Conservation (phyloP, 2,329 filamentous ascomycete genomes). For the Diaporthe amygdali region DNA sequence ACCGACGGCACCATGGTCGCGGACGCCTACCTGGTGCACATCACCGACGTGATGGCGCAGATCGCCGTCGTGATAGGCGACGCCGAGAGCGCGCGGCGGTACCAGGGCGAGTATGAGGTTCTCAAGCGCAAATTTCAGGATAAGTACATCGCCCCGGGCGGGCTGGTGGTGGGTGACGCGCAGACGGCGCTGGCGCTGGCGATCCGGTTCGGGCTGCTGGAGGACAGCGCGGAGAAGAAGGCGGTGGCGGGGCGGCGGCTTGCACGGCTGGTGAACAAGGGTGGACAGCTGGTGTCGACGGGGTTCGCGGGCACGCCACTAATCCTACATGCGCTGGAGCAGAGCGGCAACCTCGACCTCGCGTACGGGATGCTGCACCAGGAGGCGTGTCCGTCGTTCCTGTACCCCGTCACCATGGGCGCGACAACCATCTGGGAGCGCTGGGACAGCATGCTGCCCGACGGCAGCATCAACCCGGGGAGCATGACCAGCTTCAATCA, state of each 20-base stretch:
- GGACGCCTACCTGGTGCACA: constrained; percentile 43
- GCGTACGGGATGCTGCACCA: constrained; percentile 55
- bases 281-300: constrained; percentile 15
- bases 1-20: constrained; percentile 42
- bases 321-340: constrained; percentile 25
- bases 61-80: constrained; percentile 32
- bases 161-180: constrained; percentile 31
- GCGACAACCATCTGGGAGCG: constrained; percentile 48
- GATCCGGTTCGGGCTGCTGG: constrained; percentile 32
- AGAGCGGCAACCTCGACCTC: constrained; percentile 34
- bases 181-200: constrained; percentile 36
- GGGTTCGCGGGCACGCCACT: constrained; percentile 27
- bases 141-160: constrained; percentile 31
- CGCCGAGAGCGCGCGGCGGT: constrained; percentile 28
- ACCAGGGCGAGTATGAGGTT: constrained; percentile 26
- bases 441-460: constrained; percentile 44
- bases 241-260: constrained; percentile 23
- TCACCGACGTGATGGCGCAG: constrained; percentile 35
- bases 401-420: constrained; percentile 44
- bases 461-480: constrained; percentile 42
- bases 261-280: constrained; percentile 19
- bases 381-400: constrained; percentile 43
- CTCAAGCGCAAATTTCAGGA: constrained; percentile 32
- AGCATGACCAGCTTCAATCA: constrained; percentile 48
- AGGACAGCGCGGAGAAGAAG: neutral